A percentile compares a stretch with the other conserved stretches of the same genome.
Evolutionary conservation across 495 filamentous ascomycete genomes (phyloP).

Genomic region (Friedmanniomyces simplex): DNA sequence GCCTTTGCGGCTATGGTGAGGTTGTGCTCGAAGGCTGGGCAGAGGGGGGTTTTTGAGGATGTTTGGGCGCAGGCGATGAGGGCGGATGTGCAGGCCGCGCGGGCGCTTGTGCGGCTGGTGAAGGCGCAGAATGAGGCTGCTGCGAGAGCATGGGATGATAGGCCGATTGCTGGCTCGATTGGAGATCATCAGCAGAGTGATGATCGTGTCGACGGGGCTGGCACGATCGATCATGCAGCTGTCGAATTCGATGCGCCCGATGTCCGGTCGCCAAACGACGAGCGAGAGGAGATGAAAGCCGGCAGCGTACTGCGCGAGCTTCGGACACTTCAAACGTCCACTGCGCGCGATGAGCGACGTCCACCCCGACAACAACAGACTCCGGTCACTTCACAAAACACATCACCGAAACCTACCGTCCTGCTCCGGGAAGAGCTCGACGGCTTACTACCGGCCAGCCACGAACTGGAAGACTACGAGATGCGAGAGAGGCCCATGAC

Average conservation of each 20-base stretch:
- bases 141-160: not conserved
- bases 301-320: too few relatives aligned
- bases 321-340: not conserved
- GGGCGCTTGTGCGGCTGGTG: not conserved
- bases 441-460: slow-evolving; percentile 1
- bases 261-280: too few relatives aligned
- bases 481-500: slow-evolving; percentile 5
- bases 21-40: not conserved
- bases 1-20: slow-evolving; percentile 16
- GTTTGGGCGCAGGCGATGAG: slow-evolving; percentile 10
- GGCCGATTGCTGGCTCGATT: not conserved
- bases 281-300: too few relatives aligned
- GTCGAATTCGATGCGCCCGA: too few relatives aligned
- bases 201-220: not conserved
- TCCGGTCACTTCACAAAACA: not conserved
- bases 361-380: not conserved
- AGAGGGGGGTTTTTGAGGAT: slow-evolving; percentile 3
- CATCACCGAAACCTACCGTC: not conserved
- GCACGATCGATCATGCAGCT: not conserved
- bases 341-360: not conserved
- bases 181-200: not conserved
- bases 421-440: slow-evolving; percentile 3
- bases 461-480: slow-evolving; percentile 8
- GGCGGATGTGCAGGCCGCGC: not conserved
- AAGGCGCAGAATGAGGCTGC: slow-evolving; percentile 1